These are phyloP conservation scores for Ustilago hordei DNA, from an alignment of 1,284 basidiomycete species.

Conservation along the genomic window DNA sequence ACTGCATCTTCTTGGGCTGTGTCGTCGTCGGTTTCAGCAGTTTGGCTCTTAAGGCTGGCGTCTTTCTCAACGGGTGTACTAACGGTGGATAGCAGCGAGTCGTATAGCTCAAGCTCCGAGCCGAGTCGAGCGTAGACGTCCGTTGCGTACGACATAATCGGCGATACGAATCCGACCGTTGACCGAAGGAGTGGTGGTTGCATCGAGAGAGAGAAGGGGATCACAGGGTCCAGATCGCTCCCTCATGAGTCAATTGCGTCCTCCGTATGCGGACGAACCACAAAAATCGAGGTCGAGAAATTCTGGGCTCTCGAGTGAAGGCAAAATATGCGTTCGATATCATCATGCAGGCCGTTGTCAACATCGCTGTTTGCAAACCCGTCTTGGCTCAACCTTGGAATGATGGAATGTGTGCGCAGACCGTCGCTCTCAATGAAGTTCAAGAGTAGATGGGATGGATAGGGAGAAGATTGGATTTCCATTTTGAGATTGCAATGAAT, in stretches of 20 bases:
- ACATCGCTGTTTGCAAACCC: no score
- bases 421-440: not conserved
- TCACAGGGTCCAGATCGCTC: slow-evolving; percentile 4
- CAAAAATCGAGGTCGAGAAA: not conserved
- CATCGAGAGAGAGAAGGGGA: not conserved
- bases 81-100: slow-evolving; percentile 42
- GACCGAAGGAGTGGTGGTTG: not conserved
- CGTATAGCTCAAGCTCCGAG: slow-evolving; percentile 47
- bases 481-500: not conserved
- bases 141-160: slow-evolving; percentile 40
- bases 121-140: slow-evolving; percentile 43
- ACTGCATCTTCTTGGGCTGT: slow-evolving; percentile 9
- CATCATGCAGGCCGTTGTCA: no score
- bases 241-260: not conserved
- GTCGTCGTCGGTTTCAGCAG: slow-evolving; percentile 7
- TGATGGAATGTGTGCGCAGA: no score
- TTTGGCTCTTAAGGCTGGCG: slow-evolving; percentile 1
- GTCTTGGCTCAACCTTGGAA: no score
- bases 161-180: not conserved
- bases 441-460: not conserved
- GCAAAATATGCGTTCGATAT: not conserved
- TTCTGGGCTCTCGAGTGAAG: slow-evolving; percentile 1
- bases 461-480: slow-evolving; percentile 5
- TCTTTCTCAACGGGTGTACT: slow-evolving; percentile 29
- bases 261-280: slow-evolving; percentile 5